Evolutionary conservation across 768 basidiomycete species (phyloP).

Genomic region (Megacollybia marginata): DNA sequence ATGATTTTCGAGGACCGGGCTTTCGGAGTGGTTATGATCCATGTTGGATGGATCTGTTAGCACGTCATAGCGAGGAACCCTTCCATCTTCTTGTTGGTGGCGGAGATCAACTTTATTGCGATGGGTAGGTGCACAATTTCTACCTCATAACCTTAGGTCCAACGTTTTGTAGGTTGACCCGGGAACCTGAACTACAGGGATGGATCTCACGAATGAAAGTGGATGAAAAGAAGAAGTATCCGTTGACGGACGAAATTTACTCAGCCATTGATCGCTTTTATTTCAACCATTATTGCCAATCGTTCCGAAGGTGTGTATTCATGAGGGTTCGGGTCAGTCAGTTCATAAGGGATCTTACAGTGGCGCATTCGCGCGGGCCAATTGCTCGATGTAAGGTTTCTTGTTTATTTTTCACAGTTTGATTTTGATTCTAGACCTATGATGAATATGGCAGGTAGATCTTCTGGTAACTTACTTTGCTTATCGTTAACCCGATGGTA

Average conservation of each 20-base stretch:
- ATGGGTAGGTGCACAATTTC: conserved; percentile 39
- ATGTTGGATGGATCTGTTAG: conserved; percentile 89
- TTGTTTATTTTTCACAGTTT: conserved; percentile 1
- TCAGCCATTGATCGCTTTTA: conserved; percentile 78
- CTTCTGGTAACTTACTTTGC: not conserved
- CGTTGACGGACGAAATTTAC: conserved; percentile 64
- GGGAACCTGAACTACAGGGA: conserved; percentile 82
- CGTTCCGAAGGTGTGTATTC: conserved; percentile 72
- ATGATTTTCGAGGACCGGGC: conserved; percentile 77
- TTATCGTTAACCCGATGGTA: conserved; percentile 14
- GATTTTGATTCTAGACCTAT: conserved; percentile 49
- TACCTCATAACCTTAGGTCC: conserved; percentile 2
- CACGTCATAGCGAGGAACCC: conserved; percentile 69
- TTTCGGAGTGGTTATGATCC: conserved; percentile 82
- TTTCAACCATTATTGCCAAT: conserved; percentile 87
- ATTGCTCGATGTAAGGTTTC: conserved; percentile 73
- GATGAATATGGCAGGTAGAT: conserved; percentile 78
- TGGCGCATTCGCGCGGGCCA: conserved; percentile 68
- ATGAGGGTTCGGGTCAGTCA: too few relatives aligned
- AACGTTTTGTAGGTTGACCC: conserved; percentile 46
- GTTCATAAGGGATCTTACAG: too few relatives aligned
- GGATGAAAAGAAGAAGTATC: conserved; percentile 48
- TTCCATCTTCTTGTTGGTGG: conserved; percentile 93
- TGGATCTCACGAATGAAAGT: conserved; percentile 66
- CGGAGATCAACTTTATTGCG: conserved; percentile 89